Evolutionary conservation across 225 moss, liverwort and hornwort species (phyloP).

Genomic region (Pleurozium schreberi): DNA sequence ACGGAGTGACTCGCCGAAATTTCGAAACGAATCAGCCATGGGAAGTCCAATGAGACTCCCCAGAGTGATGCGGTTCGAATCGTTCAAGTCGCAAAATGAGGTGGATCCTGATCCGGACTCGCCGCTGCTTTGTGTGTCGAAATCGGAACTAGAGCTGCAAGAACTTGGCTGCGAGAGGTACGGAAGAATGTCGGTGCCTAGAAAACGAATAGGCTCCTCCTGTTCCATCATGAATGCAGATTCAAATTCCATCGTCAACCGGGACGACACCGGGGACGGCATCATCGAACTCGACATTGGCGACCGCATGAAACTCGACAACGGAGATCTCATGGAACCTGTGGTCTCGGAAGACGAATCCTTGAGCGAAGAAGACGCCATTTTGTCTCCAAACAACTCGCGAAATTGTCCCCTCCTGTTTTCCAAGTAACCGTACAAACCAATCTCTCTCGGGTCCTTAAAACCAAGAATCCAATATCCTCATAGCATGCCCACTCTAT

Average conservation of each 20-base stretch:
- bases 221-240: constrained; percentile 45
- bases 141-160: constrained; percentile 30
- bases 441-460: background rate
- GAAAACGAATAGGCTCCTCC: constrained; percentile 35
- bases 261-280: constrained; percentile 35
- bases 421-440: background rate
- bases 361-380: constrained; percentile 11
- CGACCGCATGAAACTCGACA: constrained; percentile 33
- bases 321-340: constrained; percentile 24
- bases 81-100: constrained; percentile 42
- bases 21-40: constrained; percentile 36
- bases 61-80: constrained; percentile 37
- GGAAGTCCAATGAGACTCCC: constrained; percentile 43
- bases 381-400: background rate
- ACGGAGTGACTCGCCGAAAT: constrained; percentile 35
- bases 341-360: constrained; percentile 18
- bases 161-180: constrained; percentile 38
- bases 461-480: background rate
- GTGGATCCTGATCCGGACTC: constrained; percentile 17
- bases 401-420: background rate
- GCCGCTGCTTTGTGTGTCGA: constrained; percentile 22
- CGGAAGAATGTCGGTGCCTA: constrained; percentile 24
- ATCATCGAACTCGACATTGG: constrained; percentile 27
- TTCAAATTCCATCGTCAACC: constrained; percentile 35
- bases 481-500: background rate